A percentile compares a stretch with the other conserved stretches of the same genome.
These are phyloP conservation scores for Pulveroboletus sp. DNA, from an alignment of 768 basidiomycete genomes.

Conservation along the genomic window DNA sequence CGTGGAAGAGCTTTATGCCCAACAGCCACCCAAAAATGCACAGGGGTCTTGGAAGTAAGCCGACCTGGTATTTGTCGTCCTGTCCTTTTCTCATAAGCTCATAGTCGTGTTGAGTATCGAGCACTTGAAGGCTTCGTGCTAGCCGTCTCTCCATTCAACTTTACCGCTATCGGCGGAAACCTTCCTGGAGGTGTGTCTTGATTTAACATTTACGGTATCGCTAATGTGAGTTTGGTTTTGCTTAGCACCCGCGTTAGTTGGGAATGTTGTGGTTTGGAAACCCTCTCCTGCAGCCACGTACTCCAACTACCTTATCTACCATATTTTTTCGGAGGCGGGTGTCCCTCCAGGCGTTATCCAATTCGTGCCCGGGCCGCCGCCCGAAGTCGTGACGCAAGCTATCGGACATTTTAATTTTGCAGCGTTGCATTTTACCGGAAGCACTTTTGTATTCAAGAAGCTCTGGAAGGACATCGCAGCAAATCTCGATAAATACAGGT, in stretches of 20 bases:
- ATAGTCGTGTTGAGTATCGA: constrained; percentile 91
- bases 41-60: constrained; percentile 92
- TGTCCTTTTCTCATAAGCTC: constrained; percentile 5
- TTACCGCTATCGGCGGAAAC: constrained; percentile 97
- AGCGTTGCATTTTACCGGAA: constrained; percentile 94
- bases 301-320: constrained; percentile 88
- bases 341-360: constrained; percentile 94
- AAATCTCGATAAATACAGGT: constrained; percentile 82
- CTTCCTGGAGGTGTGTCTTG: constrained; percentile 58
- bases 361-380: constrained; percentile 87
- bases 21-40: constrained; percentile 85
- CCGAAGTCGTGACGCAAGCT: constrained; percentile 79
- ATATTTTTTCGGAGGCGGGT: constrained; percentile 91
- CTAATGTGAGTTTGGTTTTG: not conserved
- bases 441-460: constrained; percentile 89
- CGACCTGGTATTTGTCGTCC: not conserved
- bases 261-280: constrained; percentile 96
- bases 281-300: constrained; percentile 94
- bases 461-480: constrained; percentile 93
- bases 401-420: constrained; percentile 78
- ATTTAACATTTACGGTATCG: not conserved
- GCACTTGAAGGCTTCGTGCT: constrained; percentile 98
- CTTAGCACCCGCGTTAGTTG: constrained; percentile 83
- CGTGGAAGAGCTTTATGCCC: constrained; percentile 89
- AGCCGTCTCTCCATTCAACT: constrained; percentile 98